Percentiles rank a stretch among this genome's conserved stretches.
These are phyloP conservation scores for Fusarium sp. DNA, from an alignment of 2,329 filamentous ascomycete species.

Conservation along the genomic window DNA sequence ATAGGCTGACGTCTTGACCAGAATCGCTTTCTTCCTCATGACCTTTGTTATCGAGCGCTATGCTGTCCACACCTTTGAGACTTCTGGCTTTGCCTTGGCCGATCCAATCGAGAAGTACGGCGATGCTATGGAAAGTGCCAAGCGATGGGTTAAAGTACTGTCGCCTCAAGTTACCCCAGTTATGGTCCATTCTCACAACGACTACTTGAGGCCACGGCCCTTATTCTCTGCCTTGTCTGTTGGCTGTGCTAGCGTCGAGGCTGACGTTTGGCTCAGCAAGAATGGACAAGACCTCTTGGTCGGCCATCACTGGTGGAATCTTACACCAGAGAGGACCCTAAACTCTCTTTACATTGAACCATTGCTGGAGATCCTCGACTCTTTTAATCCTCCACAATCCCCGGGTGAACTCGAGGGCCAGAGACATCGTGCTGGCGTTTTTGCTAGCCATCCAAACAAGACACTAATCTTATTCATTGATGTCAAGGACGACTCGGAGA, in stretches of 20 bases:
- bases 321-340: constrained; percentile 65
- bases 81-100: constrained; percentile 15
- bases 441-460: constrained; percentile 60
- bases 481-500: constrained; percentile 61
- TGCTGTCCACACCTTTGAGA: constrained; percentile 24
- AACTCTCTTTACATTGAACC: constrained; percentile 70
- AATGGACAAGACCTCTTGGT: constrained; percentile 65
- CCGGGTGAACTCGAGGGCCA: neutral
- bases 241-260: constrained; percentile 71
- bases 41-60: constrained; percentile 21
- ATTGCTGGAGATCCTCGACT: constrained; percentile 65
- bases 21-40: constrained; percentile 20
- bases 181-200: constrained; percentile 69
- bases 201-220: constrained; percentile 71
- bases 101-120: constrained; percentile 20
- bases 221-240: constrained; percentile 69
- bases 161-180: constrained; percentile 28
- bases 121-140: constrained; percentile 17
- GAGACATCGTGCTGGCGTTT: constrained; percentile 58
- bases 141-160: constrained; percentile 26
- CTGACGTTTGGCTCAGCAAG: constrained; percentile 69
- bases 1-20: constrained; percentile 1
- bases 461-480: constrained; percentile 72
- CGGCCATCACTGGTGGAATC: constrained; percentile 64
- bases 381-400: constrained; percentile 11